phyloP scores from a whole-genome alignment of 768 basidiomycete species.

The Myochromella boudieri region DNA sequence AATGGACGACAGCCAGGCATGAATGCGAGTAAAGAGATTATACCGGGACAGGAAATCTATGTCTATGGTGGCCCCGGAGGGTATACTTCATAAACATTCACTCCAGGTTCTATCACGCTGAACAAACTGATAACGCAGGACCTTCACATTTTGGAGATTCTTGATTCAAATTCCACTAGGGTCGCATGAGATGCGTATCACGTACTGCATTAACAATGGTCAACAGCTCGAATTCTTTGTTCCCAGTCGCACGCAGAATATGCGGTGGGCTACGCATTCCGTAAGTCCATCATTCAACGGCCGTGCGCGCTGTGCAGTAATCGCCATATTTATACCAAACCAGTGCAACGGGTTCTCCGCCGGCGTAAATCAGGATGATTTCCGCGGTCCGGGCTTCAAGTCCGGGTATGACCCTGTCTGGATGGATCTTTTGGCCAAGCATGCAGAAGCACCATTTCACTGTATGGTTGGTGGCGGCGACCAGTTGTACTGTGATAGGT shows the following conservation, averaged over 20 bases:
- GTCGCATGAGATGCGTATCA: conserved; percentile 69
- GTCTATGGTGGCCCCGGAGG: conserved; percentile 60
- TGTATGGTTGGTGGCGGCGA: conserved; percentile 93
- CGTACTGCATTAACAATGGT: conserved; percentile 82
- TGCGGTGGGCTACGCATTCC: conserved; percentile 90
- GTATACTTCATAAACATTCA: conserved; percentile 30
- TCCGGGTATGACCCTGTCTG: conserved; percentile 90
- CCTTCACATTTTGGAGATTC: conserved; percentile 95
- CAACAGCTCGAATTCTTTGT: conserved; percentile 79
- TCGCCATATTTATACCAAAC: background rate
- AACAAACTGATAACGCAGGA: conserved; percentile 43
- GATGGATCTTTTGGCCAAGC: conserved; percentile 87
- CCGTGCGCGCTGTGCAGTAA: no score
- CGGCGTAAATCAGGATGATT: conserved; percentile 88
- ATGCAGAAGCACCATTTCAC: conserved; percentile 81
- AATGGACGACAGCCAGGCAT: conserved; percentile 22
- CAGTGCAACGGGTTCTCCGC: conserved; percentile 89
- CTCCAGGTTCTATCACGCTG: background rate
- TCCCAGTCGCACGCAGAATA: conserved; percentile 76
- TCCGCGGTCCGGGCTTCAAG: conserved; percentile 76
- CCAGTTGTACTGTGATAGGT: conserved; percentile 87
- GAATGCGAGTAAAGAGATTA: conserved; percentile 39
- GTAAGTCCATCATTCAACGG: conserved; percentile 44
- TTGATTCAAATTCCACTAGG: conserved; percentile 78
- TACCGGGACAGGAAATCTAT: conserved; percentile 69